Evolutionary conservation across 2,329 filamentous ascomycete genomes (phyloP), one percentile per base, ranked within the genome.

Genomic region (Ambrosiella xylebori): DNA sequence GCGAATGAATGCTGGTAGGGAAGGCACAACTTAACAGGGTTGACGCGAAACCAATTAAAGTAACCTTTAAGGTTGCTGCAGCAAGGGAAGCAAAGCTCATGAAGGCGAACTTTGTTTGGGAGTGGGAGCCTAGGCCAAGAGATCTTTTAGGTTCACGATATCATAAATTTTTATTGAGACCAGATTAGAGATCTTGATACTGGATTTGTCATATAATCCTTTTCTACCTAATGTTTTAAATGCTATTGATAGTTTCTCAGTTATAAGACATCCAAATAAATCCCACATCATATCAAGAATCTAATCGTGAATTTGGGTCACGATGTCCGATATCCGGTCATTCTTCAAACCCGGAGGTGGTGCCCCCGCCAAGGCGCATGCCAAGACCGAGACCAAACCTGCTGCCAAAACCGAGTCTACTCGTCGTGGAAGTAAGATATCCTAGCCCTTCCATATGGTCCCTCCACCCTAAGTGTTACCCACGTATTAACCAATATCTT

Each of bases 301-400:
- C 12, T 40, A 13, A 54, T 27, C 27, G 7, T 7, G 19, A 8
- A 47, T 8, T 47, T 47, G 44, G 7, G 8, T 47, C 47, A 54
- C 12, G 35, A 61, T 61, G 59, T 41, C 89, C 62, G 91, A 97
- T 71, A 97, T 96, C 66, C 80, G 90, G 66, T 88, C 77, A 65
- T 97, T 96, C 71, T 96, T 97, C 73, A 82, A 85, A 58, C 89
- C 89, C 69, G 80, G 81, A 56, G 76, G 78, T 62, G 74, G 77
- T 64, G 72, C 76, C 50, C 72, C 77, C 13, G 70, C 75, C 53
- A 75, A 78, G 64, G 71, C 74, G 40, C 64, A 70, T 9, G 64
- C 71, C 2, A 76, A 74, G 66, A 74, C 76, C 65, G 67, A 67
- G 45, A 73, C 74, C 59, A 71, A 72, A 55, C 63, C 74, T 12